Percentiles rank a stretch among this genome's conserved stretches.
Evolutionary conservation across 176 grass and related monocot species (phyloP).

Genomic region (Phoenix dactylifera): DNA sequence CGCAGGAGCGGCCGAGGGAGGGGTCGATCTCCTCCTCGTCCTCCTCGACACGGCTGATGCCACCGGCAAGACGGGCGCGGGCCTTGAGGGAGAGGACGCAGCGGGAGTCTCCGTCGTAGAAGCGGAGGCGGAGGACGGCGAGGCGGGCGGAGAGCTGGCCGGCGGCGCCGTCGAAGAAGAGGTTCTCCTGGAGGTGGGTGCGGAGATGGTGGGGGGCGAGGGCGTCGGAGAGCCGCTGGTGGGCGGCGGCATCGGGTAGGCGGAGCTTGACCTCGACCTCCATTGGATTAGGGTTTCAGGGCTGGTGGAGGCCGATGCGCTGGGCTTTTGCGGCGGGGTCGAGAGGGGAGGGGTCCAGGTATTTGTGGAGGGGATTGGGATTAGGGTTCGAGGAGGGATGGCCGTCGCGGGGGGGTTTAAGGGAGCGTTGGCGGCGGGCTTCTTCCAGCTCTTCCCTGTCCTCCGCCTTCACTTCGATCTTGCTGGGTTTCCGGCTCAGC

Average conservation of each 20-base stretch:
- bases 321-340: slow-evolving; percentile 52
- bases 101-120: slow-evolving; percentile 49
- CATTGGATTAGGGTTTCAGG: slow-evolving; percentile 26
- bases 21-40: slow-evolving; percentile 66
- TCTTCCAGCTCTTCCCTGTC: slow-evolving; percentile 75
- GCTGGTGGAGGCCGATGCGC: slow-evolving; percentile 53
- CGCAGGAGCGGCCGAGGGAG: slow-evolving; percentile 56
- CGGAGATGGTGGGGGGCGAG: slow-evolving; percentile 46
- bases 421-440: slow-evolving; percentile 31
- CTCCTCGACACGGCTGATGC: slow-evolving; percentile 82
- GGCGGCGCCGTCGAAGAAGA: slow-evolving; percentile 70
- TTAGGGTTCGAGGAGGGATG: background rate
- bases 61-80: slow-evolving; percentile 44
- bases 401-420: slow-evolving; percentile 2
- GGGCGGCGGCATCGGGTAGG: slow-evolving; percentile 53
- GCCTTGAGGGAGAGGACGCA: slow-evolving; percentile 78
- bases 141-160: slow-evolving; percentile 46
- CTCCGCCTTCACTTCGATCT: slow-evolving; percentile 60
- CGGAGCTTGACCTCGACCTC: slow-evolving; percentile 91
- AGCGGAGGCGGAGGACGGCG: slow-evolving; percentile 58
- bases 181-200: slow-evolving; percentile 63
- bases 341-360: slow-evolving; percentile 39
- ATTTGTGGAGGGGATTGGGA: slow-evolving; percentile 41
- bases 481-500: slow-evolving; percentile 63
- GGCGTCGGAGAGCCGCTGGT: slow-evolving; percentile 58